Conservation (phyloP, 2,329 filamentous ascomycete genomes). For the Hypoxylon sp. region DNA sequence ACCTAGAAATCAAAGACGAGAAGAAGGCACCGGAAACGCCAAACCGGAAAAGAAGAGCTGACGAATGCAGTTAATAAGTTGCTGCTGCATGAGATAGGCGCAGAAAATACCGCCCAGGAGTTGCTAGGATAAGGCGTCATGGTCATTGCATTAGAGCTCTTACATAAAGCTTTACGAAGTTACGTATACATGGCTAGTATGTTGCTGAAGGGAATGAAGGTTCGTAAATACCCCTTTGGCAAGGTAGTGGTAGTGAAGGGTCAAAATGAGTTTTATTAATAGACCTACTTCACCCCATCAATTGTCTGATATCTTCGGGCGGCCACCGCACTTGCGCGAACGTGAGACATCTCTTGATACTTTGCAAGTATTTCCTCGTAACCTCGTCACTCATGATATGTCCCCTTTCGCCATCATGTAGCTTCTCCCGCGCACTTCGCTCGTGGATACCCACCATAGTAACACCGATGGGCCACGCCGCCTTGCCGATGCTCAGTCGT, state of each 20-base stretch:
- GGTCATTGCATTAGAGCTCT: constrained; percentile 30
- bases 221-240: constrained; percentile 29
- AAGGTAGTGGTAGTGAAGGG: constrained; percentile 13
- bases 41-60: neutral
- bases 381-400: constrained; percentile 98
- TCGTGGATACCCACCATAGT: constrained; percentile 99
- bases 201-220: constrained; percentile 17
- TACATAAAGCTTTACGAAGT: constrained; percentile 17
- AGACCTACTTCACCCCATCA: constrained; percentile 80
- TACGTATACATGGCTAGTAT: constrained; percentile 12
- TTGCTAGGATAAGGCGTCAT: constrained; percentile 42
- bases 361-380: constrained; percentile 95
- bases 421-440: constrained; percentile 92
- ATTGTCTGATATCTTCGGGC: constrained; percentile 88
- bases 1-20: neutral
- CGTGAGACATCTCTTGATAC: constrained; percentile 95
- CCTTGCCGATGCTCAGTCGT: constrained; percentile 92
- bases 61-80: neutral
- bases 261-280: constrained; percentile 27
- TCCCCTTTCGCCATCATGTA: constrained; percentile 88
- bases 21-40: neutral
- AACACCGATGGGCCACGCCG: constrained; percentile 98
- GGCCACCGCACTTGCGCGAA: constrained; percentile 98
- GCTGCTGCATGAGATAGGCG: constrained; percentile 7
- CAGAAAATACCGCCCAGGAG: constrained; percentile 21